These are phyloP conservation scores for Barnettozyma wickerhamii DNA, from an alignment of 805 yeast species.

Conservation along the genomic window DNA sequence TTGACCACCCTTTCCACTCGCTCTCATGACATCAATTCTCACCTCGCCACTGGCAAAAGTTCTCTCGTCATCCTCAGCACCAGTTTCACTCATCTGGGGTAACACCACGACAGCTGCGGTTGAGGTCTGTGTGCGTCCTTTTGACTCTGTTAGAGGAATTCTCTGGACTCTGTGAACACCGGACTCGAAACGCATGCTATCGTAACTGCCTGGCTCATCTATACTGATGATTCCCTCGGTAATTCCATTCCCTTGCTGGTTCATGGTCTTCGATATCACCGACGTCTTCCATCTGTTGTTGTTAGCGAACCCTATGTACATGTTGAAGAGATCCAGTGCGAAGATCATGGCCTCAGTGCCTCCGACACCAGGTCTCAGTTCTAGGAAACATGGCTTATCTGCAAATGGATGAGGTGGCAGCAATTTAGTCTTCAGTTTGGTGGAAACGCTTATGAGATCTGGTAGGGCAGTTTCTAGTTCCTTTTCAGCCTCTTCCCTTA, in stretches of 20 bases:
- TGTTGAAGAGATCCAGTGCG: slow-evolving; percentile 69
- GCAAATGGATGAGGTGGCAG: slow-evolving; percentile 76
- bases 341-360: slow-evolving; percentile 92
- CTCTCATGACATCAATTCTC: slow-evolving; percentile 93
- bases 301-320: slow-evolving; percentile 76
- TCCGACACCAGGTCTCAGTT: slow-evolving; percentile 93
- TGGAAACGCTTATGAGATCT: slow-evolving; percentile 36
- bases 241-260: slow-evolving; percentile 62
- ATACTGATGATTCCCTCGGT: slow-evolving; percentile 73
- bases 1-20: slow-evolving; percentile 97
- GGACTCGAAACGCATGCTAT: slow-evolving; percentile 72
- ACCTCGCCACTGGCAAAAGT: slow-evolving; percentile 83
- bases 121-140: slow-evolving; percentile 93
- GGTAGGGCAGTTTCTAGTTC: slow-evolving; percentile 53
- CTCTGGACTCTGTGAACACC: slow-evolving; percentile 97
- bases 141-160: slow-evolving; percentile 87
- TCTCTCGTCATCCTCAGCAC: slow-evolving; percentile 53
- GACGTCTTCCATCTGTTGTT: slow-evolving; percentile 62
- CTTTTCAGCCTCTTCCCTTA: slow-evolving; percentile 53
- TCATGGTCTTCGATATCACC: slow-evolving; percentile 51
- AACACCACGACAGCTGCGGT: slow-evolving; percentile 94
- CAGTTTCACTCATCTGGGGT: slow-evolving; percentile 67
- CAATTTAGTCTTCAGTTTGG: slow-evolving; percentile 49
- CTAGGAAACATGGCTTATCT: slow-evolving; percentile 75
- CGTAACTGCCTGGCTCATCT: slow-evolving; percentile 74